phyloP scores from a whole-genome alignment of 179 eudicot genomes.

The Nepenthes alata region DNA sequence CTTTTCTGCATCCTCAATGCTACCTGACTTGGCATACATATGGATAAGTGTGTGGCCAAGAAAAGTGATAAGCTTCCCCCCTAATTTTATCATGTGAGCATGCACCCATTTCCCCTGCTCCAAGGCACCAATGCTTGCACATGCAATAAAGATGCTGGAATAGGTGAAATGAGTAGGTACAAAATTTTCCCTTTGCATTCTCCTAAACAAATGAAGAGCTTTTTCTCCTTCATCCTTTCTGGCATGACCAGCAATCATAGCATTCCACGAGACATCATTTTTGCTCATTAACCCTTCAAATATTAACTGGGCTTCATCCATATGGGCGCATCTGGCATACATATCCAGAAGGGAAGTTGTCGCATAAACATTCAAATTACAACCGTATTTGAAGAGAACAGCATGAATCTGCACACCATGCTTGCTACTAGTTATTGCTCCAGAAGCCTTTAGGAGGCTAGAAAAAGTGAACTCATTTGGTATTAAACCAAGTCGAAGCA shows the following conservation, averaged over 20 bases:
- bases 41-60: slow-evolving; percentile 67
- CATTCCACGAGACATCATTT: slow-evolving; percentile 76
- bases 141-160: slow-evolving; percentile 51
- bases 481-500: slow-evolving; percentile 35
- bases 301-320: slow-evolving; percentile 37
- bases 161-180: slow-evolving; percentile 42
- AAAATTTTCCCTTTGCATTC: slow-evolving; percentile 46
- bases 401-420: slow-evolving; percentile 58
- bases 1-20: slow-evolving; percentile 39
- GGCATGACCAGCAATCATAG: slow-evolving; percentile 58
- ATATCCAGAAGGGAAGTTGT: slow-evolving; percentile 62
- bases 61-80: slow-evolving; percentile 35
- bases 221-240: slow-evolving; percentile 47
- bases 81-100: slow-evolving; percentile 51
- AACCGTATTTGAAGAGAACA: slow-evolving; percentile 40
- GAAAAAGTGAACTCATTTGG: slow-evolving; percentile 67
- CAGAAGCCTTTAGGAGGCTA: slow-evolving; percentile 57
- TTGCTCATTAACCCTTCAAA: slow-evolving; percentile 33
- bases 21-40: slow-evolving; percentile 80
- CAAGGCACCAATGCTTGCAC: slow-evolving; percentile 45
- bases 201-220: slow-evolving; percentile 42
- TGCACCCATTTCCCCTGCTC: slow-evolving; percentile 88
- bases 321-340: slow-evolving; percentile 46
- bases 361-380: slow-evolving; percentile 45
- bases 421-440: slow-evolving; percentile 20